Conservation (phyloP, 495 filamentous ascomycete genomes). For the Penicillium flavigenum region DNA sequence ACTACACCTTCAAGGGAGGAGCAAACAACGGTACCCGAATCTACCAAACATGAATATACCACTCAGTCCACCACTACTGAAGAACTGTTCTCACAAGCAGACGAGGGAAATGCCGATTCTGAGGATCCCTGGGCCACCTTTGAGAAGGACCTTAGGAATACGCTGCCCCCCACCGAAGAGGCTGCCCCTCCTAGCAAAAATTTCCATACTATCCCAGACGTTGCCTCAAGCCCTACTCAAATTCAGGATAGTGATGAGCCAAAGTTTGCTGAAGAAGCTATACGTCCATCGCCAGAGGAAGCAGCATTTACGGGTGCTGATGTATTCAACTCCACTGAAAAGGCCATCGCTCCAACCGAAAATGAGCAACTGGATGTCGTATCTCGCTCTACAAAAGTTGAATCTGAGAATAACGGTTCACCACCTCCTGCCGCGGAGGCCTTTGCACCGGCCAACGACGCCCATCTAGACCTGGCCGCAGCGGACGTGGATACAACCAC, state of each 20-base stretch:
- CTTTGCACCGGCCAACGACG: background rate
- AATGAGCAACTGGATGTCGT: background rate
- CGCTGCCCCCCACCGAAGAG: background rate
- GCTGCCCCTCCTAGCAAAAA: background rate
- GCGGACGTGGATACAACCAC: conserved; percentile 18
- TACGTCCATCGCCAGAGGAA: background rate
- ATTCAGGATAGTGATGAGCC: background rate
- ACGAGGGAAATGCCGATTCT: background rate
- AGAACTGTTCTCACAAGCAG: background rate
- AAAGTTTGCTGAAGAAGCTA: background rate
- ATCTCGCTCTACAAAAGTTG: background rate
- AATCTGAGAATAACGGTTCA: background rate
- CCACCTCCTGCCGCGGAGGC: background rate
- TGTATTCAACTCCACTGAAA: background rate
- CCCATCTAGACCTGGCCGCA: background rate
- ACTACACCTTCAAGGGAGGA: background rate
- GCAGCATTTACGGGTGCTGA: no score
- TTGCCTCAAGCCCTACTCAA: background rate
- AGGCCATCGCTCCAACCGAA: background rate
- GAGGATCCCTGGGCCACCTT: conserved; percentile 6
- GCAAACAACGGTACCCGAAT: background rate
- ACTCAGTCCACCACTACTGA: background rate
- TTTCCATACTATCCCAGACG: background rate
- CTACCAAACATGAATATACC: background rate
- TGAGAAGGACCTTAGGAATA: background rate